These are phyloP conservation scores for Euphorbia pulcherrima DNA, from an alignment of 345 rosid genomes.

Conservation along the genomic window DNA sequence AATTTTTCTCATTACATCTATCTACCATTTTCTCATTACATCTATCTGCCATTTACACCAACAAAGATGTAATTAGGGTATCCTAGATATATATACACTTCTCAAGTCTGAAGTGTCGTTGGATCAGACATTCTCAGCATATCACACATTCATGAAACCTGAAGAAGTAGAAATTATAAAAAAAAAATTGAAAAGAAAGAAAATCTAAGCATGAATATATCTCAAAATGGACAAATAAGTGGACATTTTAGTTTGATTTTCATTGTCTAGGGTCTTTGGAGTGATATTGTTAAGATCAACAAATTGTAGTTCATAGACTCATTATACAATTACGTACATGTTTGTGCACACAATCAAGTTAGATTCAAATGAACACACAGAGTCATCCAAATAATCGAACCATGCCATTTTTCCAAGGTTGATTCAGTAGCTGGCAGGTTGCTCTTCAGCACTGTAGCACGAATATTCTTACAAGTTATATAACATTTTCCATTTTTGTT, in stretches of 20 bases:
- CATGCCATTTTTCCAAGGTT: no score
- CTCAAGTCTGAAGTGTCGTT: constrained; percentile 69
- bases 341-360: not conserved
- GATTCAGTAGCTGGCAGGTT: no score
- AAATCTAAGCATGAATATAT: not conserved
- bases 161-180: constrained; percentile 13
- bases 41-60: no score
- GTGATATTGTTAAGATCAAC: not conserved
- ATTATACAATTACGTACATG: not conserved
- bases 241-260: not conserved
- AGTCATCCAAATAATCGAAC: no score
- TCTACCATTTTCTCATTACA: no score
- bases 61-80: no score
- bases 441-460: no score
- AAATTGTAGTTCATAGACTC: not conserved
- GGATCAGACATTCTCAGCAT: constrained; percentile 66
- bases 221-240: not conserved
- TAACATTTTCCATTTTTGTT: not conserved
- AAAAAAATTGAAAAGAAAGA: not conserved
- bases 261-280: not conserved
- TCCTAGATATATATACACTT: no score
- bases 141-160: constrained; percentile 60
- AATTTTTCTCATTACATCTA: no score
- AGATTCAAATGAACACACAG: not conserved
- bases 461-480: not conserved